A percentile compares a stretch with the other conserved stretches of the same genome.
phyloP scores from a whole-genome alignment of 2,329 filamentous ascomycete species.

The Colletotrichum neosansevieriae region DNA sequence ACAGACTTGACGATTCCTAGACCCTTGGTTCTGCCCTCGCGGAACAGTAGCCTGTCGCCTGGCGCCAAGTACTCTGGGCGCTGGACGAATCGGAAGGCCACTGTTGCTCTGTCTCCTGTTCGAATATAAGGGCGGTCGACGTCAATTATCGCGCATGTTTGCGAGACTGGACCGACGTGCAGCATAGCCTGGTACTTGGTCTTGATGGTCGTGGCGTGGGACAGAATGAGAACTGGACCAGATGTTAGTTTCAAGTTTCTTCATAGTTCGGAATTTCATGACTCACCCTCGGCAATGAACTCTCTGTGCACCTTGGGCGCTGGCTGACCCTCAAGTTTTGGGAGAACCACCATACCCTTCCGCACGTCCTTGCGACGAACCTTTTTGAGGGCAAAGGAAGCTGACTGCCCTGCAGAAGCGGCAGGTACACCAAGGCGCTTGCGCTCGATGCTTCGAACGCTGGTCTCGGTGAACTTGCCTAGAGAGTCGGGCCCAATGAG shows the following conservation, averaged over 20 bases:
- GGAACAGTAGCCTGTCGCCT: slow-evolving; percentile 90
- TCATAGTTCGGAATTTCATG: not conserved
- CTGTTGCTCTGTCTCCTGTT: slow-evolving; percentile 91
- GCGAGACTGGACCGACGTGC: slow-evolving; percentile 92
- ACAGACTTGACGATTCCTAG: slow-evolving; percentile 93
- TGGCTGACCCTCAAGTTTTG: slow-evolving; percentile 80
- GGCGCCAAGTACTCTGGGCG: slow-evolving; percentile 91
- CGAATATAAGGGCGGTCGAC: slow-evolving; percentile 96
- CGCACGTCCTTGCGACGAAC: slow-evolving; percentile 91
- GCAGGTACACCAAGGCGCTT: slow-evolving; percentile 91
- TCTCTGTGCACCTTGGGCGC: slow-evolving; percentile 78
- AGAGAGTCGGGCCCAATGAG: slow-evolving; percentile 91
- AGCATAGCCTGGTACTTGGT: slow-evolving; percentile 98
- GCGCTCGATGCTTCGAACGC: slow-evolving; percentile 91
- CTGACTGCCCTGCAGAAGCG: slow-evolving; percentile 91
- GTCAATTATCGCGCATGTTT: slow-evolving; percentile 97
- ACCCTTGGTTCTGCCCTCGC: slow-evolving; percentile 95
- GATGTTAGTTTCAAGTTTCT: slow-evolving; percentile 22
- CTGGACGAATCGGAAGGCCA: slow-evolving; percentile 95
- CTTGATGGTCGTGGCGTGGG: slow-evolving; percentile 96
- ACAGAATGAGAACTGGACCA: slow-evolving; percentile 83
- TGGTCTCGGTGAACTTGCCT: slow-evolving; percentile 89
- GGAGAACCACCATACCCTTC: slow-evolving; percentile 97
- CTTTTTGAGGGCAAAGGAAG: slow-evolving; percentile 89
- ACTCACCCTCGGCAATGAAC: slow-evolving; percentile 80